phyloP scores from a whole-genome alignment of 108 stramenopile genomes.

The Ochromonas danica region DNA sequence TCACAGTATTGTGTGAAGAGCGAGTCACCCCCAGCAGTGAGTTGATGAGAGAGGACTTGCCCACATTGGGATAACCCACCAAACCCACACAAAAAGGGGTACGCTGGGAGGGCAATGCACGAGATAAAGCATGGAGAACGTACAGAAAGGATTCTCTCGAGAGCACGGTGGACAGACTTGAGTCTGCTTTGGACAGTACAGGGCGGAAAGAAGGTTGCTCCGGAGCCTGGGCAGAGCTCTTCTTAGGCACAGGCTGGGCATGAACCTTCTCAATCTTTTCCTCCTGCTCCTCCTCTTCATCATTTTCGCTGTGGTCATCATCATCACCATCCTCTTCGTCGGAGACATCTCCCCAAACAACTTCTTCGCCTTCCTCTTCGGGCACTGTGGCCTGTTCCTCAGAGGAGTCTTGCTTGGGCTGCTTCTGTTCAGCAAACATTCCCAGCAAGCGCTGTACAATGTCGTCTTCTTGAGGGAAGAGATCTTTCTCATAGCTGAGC shows the following conservation, averaged over 20 bases:
- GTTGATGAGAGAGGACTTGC: conserved; percentile 95
- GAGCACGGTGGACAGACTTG: too few species aligned
- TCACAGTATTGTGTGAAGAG: conserved; percentile 70
- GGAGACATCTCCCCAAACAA: conserved; percentile 41
- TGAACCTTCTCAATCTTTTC: neutral
- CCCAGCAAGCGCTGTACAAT: too few species aligned
- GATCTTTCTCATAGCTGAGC: too few species aligned
- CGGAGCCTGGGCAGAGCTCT: conserved; percentile 59
- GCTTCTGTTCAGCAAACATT: conserved; percentile 85
- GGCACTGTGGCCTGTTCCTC: too few species aligned
- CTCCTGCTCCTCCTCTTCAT: conserved; percentile 5
- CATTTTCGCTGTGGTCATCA: conserved; percentile 47
- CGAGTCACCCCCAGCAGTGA: conserved; percentile 84
- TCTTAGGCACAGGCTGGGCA: neutral
- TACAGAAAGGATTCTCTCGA: too few species aligned
- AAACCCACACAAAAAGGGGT: conserved; percentile 68
- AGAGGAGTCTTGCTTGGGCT: conserved; percentile 64
- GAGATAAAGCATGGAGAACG: too few species aligned
- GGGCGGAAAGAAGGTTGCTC: too few species aligned
- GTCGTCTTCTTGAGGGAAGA: too few species aligned
- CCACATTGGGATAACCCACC: conserved; percentile 97
- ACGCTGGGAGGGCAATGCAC: too few species aligned
- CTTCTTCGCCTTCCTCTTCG: conserved; percentile 3
- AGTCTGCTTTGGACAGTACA: too few species aligned
- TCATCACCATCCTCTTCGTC: conserved; percentile 50